These are phyloP conservation scores for Cryptosporidium viatorum DNA, from an alignment of 169 alveolate species.

Conservation along the genomic window DNA sequence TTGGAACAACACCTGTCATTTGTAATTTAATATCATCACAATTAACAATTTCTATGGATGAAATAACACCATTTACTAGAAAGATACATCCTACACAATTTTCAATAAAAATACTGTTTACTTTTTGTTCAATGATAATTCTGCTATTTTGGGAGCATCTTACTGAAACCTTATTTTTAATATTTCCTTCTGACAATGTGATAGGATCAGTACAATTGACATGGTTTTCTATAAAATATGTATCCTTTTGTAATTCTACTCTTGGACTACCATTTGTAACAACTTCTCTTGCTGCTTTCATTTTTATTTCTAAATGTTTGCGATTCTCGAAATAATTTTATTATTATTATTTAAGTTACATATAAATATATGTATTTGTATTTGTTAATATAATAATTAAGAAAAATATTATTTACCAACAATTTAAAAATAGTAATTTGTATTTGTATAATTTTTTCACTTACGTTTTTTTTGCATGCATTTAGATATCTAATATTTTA, in stretches of 20 bases:
- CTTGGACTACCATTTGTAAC: conserved; percentile 49
- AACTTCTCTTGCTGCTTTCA: conserved; percentile 57
- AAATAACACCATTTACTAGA: conserved; percentile 76
- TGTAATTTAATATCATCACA: conserved; percentile 73
- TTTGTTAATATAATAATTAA: too few species aligned
- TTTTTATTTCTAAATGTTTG: background rate
- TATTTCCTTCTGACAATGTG: conserved; percentile 48
- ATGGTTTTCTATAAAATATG: conserved; percentile 43
- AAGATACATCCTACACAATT: conserved; percentile 74
- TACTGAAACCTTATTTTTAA: conserved; percentile 46
- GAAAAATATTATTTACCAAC: background rate
- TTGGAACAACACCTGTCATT: conserved; percentile 76
- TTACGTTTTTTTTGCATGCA: background rate
- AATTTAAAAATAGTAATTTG: too few species aligned
- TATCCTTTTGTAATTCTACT: conserved; percentile 67
- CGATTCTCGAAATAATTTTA: background rate
- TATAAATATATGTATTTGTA: too few species aligned
- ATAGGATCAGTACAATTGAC: conserved; percentile 36
- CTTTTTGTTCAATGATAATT: conserved; percentile 72
- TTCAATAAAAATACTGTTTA: conserved; percentile 65
- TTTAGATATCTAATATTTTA: background rate
- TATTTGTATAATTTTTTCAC: background rate
- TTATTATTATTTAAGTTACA: background rate
- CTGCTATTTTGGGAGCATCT: conserved; percentile 69
- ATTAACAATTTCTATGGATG: conserved; percentile 73